phyloP scores from a whole-genome alignment of 371 early-diverging fungal genomes.

The Mortierella sp. region DNA sequence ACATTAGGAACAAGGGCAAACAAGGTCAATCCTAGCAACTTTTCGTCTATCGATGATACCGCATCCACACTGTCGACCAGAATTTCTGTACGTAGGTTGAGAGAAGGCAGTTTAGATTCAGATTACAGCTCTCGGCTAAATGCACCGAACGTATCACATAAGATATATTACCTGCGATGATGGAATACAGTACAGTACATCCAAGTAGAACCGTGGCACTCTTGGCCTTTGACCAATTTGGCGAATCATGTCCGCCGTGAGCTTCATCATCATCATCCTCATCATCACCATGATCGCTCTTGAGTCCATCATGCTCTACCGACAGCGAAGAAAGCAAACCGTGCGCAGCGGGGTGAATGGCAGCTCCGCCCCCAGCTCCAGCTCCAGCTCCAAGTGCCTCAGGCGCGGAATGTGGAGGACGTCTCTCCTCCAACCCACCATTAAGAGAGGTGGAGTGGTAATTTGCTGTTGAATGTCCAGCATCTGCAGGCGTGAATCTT shows the following conservation, averaged over 20 bases:
- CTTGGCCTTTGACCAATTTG: constrained; percentile 91
- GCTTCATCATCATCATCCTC: constrained; percentile 73
- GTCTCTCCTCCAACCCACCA: constrained; percentile 38
- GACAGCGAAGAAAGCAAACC: constrained; percentile 38
- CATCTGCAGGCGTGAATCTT: constrained; percentile 9
- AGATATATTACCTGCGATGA: constrained; percentile 74
- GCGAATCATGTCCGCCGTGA: constrained; percentile 89
- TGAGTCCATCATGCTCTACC: constrained; percentile 35
- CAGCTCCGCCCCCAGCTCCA: neutral
- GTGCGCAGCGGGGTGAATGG: constrained; percentile 25
- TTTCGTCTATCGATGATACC: constrained; percentile 85
- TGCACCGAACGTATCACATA: neutral
- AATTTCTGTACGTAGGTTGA: constrained; percentile 63
- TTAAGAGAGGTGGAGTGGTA: constrained; percentile 44
- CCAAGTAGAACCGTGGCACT: constrained; percentile 82
- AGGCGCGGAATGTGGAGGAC: constrained; percentile 24
- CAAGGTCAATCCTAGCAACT: constrained; percentile 92
- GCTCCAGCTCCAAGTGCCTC: constrained; percentile 4
- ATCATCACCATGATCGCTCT: constrained; percentile 57
- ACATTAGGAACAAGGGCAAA: constrained; percentile 97
- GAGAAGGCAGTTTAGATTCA: neutral
- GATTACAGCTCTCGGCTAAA: neutral
- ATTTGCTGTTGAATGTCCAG: constrained; percentile 40
- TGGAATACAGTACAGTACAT: constrained; percentile 88
- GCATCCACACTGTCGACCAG: constrained; percentile 84